A percentile compares a stretch with the other conserved stretches of the same genome.
Evolutionary conservation across 805 yeast species (phyloP).

Genomic region (Candida succiphila): DNA sequence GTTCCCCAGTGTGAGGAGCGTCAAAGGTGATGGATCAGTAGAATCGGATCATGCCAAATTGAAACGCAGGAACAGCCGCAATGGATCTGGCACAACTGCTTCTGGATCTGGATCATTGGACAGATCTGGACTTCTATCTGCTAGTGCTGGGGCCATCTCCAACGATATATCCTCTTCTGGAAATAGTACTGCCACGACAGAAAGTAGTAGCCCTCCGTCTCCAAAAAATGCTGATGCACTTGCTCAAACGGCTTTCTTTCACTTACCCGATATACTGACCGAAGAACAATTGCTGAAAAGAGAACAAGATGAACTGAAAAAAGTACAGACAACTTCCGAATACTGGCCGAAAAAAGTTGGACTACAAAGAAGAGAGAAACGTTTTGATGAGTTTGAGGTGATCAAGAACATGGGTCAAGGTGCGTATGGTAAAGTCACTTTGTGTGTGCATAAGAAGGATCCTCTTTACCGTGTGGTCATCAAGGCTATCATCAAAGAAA

Average conservation of each 20-base stretch:
- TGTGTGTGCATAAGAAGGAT: slow-evolving; percentile 61
- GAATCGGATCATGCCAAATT: background rate
- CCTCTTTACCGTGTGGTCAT: slow-evolving; percentile 60
- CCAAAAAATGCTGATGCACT: too few species aligned
- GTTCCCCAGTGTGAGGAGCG: slow-evolving; percentile 9
- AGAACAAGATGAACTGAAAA: slow-evolving; percentile 35
- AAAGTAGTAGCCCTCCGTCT: too few species aligned
- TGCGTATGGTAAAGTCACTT: slow-evolving; percentile 89
- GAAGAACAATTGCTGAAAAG: slow-evolving; percentile 32
- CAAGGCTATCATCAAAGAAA: slow-evolving; percentile 84
- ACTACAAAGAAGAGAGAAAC: slow-evolving; percentile 55
- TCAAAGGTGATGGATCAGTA: slow-evolving; percentile 8
- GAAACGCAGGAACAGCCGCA: background rate
- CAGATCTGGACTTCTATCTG: background rate
- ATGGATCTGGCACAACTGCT: too few species aligned
- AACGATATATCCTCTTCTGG: slow-evolving; percentile 24
- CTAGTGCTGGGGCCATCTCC: background rate
- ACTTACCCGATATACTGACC: slow-evolving; percentile 16
- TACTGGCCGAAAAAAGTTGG: slow-evolving; percentile 57
- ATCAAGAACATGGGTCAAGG: slow-evolving; percentile 88
- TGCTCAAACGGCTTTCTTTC: too few species aligned
- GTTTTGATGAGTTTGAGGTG: slow-evolving; percentile 59
- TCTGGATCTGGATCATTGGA: too few species aligned
- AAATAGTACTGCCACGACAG: slow-evolving; percentile 34
- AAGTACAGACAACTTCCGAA: slow-evolving; percentile 25